Evolutionary conservation across 805 yeast species (phyloP).

Genomic region (Kodamaea sagamina): DNA sequence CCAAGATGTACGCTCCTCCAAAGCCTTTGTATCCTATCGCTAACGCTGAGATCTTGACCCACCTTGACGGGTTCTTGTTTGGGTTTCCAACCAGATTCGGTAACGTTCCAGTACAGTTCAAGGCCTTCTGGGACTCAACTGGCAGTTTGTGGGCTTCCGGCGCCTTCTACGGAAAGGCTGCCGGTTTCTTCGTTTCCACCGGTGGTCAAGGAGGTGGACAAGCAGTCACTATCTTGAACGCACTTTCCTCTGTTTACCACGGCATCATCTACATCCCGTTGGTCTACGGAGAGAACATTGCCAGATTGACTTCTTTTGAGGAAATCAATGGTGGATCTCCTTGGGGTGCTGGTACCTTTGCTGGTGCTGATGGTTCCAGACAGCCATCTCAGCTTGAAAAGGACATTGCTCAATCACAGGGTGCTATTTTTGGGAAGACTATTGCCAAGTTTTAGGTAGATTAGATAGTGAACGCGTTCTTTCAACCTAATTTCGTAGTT

Average conservation of each 20-base stretch:
- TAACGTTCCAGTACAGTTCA: conserved; percentile 74
- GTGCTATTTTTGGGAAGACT: conserved; percentile 52
- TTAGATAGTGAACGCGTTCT: too few species aligned
- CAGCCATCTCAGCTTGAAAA: conserved; percentile 62
- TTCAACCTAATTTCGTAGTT: too few species aligned
- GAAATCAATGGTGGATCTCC: conserved; percentile 81
- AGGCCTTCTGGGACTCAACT: conserved; percentile 73
- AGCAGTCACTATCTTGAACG: conserved; percentile 66
- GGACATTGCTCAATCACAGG: conserved; percentile 65
- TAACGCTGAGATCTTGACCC: conserved; percentile 53
- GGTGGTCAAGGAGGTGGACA: conserved; percentile 84
- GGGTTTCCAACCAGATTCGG: conserved; percentile 91
- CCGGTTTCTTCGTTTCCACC: conserved; percentile 70
- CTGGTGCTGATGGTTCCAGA: conserved; percentile 79
- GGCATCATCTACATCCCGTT: conserved; percentile 80
- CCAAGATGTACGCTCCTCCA: conserved; percentile 60
- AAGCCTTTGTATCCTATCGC: conserved; percentile 57
- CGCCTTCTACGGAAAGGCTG: conserved; percentile 70
- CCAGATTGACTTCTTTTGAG: conserved; percentile 53
- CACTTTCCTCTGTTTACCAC: conserved; percentile 71
- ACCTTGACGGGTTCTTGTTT: conserved; percentile 78
- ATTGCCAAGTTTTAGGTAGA: conserved; percentile 25
- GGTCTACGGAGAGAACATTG: conserved; percentile 63
- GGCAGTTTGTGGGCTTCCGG: conserved; percentile 82
- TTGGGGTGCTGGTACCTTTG: conserved; percentile 84